Conservation (phyloP, 2,329 filamentous ascomycete genomes). For the Cladorrhinum sp. region DNA sequence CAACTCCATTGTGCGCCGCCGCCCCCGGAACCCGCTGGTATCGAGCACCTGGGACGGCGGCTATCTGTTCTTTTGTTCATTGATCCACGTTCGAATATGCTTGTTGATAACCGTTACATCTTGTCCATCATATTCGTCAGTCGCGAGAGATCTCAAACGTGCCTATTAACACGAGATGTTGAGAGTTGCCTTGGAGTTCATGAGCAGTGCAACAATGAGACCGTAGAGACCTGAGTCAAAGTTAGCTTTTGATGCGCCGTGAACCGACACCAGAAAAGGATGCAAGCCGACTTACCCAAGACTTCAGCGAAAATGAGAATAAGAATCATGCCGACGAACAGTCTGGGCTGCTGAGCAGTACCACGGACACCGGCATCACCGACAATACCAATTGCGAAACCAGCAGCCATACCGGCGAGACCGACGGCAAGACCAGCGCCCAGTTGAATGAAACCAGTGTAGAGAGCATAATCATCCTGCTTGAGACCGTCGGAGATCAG, state of each 20-base stretch:
- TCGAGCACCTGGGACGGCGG: constrained; percentile 3
- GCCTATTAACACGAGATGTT: constrained; percentile 58
- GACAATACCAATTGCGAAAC: constrained; percentile 83
- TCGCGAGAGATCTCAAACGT: constrained; percentile 15
- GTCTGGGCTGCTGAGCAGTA: constrained; percentile 76
- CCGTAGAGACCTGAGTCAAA: constrained; percentile 80
- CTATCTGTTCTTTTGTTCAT: constrained; percentile 26
- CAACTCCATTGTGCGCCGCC: constrained; percentile 11
- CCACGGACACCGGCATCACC: constrained; percentile 86
- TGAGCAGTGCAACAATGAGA: constrained; percentile 95
- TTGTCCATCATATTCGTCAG: constrained; percentile 36
- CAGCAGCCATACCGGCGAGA: constrained; percentile 77
- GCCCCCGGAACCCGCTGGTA: constrained; percentile 1
- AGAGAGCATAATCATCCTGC: constrained; percentile 66
- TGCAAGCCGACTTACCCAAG: constrained; percentile 63
- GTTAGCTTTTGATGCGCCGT: not conserved
- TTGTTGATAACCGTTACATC: constrained; percentile 29
- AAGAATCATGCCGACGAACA: constrained; percentile 96
- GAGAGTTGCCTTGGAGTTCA: constrained; percentile 89
- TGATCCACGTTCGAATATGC: constrained; percentile 20
- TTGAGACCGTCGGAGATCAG: constrained; percentile 76
- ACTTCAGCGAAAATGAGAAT: constrained; percentile 99
- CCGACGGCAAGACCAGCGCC: constrained; percentile 80
- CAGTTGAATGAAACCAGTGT: constrained; percentile 81
- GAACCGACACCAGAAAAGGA: not conserved